Evolutionary conservation across 169 alveolate genomes (phyloP).

Genomic region (Blepharisma undulans): DNA sequence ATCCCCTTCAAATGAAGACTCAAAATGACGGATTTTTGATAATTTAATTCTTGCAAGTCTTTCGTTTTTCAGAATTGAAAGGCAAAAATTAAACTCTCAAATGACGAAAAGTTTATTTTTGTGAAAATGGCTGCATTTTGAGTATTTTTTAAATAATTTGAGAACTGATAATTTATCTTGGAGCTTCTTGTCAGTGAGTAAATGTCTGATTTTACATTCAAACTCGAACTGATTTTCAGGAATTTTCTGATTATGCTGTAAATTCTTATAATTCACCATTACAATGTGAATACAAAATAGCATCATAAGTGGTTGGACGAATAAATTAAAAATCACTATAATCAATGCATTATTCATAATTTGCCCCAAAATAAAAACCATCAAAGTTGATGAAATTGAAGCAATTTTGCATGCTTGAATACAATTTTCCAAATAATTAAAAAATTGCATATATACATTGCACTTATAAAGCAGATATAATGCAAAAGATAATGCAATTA

Average conservation of each 20-base stretch:
- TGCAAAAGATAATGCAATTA: background rate
- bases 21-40: background rate
- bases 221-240: background rate
- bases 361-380: background rate
- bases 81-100: background rate
- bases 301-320: background rate
- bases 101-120: background rate
- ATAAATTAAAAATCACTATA: background rate
- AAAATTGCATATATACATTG: background rate
- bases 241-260: background rate
- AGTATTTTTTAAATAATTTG: no score
- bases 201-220: background rate
- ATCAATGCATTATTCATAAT: background rate
- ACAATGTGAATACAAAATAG: background rate
- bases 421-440: no score
- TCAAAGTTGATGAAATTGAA: background rate
- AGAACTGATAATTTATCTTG: background rate
- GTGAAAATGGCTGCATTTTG: background rate
- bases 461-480: background rate
- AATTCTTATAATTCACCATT: no score
- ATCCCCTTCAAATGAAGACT: background rate
- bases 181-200: background rate
- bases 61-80: background rate
- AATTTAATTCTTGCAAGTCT: background rate
- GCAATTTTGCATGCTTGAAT: background rate